Evolutionary conservation across 2,329 filamentous ascomycete genomes (phyloP).

Genomic region (Pseudogymnoascus sp.): DNA sequence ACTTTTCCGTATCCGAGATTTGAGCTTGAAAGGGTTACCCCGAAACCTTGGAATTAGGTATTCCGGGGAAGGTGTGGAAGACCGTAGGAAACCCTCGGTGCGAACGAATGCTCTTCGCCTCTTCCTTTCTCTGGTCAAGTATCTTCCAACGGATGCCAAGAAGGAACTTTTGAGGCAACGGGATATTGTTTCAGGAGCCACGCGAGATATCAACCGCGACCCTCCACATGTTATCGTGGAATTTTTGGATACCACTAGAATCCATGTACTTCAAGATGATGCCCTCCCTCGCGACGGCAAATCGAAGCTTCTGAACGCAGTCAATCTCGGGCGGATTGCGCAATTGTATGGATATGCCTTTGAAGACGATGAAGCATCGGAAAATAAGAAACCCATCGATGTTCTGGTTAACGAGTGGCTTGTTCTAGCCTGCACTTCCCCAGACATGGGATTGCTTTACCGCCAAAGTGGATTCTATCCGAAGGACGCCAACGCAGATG

Average conservation of each 20-base stretch:
- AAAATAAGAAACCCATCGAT: slow-evolving; percentile 50
- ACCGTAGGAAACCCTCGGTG: slow-evolving; percentile 66
- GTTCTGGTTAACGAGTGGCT: slow-evolving; percentile 71
- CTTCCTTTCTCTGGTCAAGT: slow-evolving; percentile 70
- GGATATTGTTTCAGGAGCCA: slow-evolving; percentile 60
- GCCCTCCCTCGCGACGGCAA: slow-evolving; percentile 69
- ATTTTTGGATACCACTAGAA: slow-evolving; percentile 64
- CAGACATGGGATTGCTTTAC: slow-evolving; percentile 66
- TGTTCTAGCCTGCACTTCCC: slow-evolving; percentile 65
- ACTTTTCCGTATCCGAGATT: slow-evolving; percentile 70
- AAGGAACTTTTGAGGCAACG: slow-evolving; percentile 74
- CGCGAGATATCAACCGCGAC: slow-evolving; percentile 72
- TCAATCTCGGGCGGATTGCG: slow-evolving; percentile 65
- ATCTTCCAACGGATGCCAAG: slow-evolving; percentile 70
- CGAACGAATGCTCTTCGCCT: slow-evolving; percentile 79
- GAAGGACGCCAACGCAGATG: slow-evolving; percentile 56
- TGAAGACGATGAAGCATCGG: slow-evolving; percentile 40
- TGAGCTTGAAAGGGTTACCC: slow-evolving; percentile 72
- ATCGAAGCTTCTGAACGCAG: slow-evolving; percentile 67
- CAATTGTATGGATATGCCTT: slow-evolving; percentile 59
- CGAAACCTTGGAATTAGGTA: slow-evolving; percentile 71
- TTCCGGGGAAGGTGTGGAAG: slow-evolving; percentile 52
- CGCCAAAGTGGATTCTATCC: slow-evolving; percentile 81
- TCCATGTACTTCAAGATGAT: slow-evolving; percentile 66
- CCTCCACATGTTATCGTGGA: slow-evolving; percentile 68